Conservation (phyloP, 2,329 filamentous ascomycete species). For the Xylariaceae sp. region DNA sequence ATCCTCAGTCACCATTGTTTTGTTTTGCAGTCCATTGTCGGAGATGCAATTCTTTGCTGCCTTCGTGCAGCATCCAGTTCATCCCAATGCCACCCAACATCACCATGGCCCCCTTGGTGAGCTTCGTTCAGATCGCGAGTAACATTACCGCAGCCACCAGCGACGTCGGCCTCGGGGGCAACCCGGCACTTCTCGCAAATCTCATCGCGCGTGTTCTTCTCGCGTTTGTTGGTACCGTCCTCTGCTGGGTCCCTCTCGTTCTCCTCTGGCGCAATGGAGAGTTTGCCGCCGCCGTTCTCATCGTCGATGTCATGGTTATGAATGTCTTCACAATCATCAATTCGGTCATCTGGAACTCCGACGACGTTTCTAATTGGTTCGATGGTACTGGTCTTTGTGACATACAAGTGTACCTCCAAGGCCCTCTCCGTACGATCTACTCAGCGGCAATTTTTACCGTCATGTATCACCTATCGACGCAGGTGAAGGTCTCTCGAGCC, state of each 20-base stretch:
- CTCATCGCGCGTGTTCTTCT: conserved; percentile 47
- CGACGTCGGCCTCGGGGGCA: conserved; percentile 3
- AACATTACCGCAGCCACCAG: neutral
- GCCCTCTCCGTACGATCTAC: conserved; percentile 41
- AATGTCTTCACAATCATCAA: conserved; percentile 49
- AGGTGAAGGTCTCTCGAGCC: conserved; percentile 44
- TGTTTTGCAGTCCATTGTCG: no score
- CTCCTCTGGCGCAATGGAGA: conserved; percentile 51
- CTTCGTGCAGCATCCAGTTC: no score
- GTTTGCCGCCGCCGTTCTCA: conserved; percentile 49
- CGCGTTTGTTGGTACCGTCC: conserved; percentile 40
- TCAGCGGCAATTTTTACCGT: conserved; percentile 51
- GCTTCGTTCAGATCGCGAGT: no score
- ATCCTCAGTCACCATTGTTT: no score
- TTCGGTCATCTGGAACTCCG: conserved; percentile 49
- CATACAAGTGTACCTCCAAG: conserved; percentile 38
- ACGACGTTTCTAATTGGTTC: conserved; percentile 50
- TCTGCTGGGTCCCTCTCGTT: conserved; percentile 49
- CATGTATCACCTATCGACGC: conserved; percentile 50
- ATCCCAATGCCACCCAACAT: no score
- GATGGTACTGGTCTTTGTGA: conserved; percentile 53
- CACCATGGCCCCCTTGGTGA: no score
- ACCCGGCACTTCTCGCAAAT: conserved; percentile 38
- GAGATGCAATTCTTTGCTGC: no score
- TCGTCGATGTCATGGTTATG: conserved; percentile 41